Base-by-base conservation (phyloP, 768 basidiomycete genomes). In the Porphyrellus cyaneotinctus region DNA sequence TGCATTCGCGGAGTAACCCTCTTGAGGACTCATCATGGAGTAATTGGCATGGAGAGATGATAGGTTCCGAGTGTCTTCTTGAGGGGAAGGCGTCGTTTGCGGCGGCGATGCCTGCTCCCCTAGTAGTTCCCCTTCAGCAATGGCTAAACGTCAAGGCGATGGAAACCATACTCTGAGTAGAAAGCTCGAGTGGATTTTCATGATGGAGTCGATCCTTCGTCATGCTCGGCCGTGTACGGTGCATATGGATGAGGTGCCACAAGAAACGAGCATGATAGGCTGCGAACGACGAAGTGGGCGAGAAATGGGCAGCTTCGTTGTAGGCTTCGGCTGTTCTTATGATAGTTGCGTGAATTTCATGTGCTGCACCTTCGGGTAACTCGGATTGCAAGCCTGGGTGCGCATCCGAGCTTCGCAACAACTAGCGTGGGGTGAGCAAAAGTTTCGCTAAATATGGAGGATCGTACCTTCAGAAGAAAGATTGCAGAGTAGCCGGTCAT, bases 401-500 rank as follows among this genome's bases (percentile, higher is more conserved):
- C 6, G 81, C 79, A 52, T 75, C 81, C 15, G 84, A 75, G 54
- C 78, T 83, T 33, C 88, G 84, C 35, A 91, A 75, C 46, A 92
- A 79, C 90, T 90, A 46, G 35, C 18, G 17, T 48, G 18, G 33
- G 39, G 26, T 60, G 44, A 61, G 49, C 28, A n/a, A 26, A 28
- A 3, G 35, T 23, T 30, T 45, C 12, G 22, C 24, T 37, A 31
- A 31, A 31, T n/a, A 9, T 20, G 31, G n/a, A 59, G 69, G 12
- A 24, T 22, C 50, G 47, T 64, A 87, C 91, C 77, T 78, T 85
- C 58, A 92, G 73, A 57, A 93, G 71, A 64, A 90, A 86, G 33
- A 92, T 82, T 18, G 90, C 89, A 43, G 87, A 82, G 62, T 92
- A 92, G 23, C 88, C 91, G 18, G 87, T 87, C 90, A 92, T 92